A percentile compares a stretch with the other conserved stretches of the same genome.
Conservation (phyloP, 129 eudicot species). For the Erigeron canadensis region DNA sequence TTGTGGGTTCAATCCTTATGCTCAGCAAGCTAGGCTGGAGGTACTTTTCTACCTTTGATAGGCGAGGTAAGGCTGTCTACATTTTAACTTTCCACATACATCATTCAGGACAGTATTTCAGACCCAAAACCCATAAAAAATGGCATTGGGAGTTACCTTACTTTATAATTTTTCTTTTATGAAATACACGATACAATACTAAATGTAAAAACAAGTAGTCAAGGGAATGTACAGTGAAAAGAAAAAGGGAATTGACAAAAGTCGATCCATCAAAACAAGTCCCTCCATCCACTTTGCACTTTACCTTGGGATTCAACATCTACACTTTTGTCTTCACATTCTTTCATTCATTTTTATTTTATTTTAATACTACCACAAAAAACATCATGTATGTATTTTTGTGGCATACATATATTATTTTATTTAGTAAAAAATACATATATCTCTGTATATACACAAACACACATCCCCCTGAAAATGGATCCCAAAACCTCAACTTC, state of each 20-base stretch:
- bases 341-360: background rate
- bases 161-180: no score
- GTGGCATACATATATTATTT: background rate
- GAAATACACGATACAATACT: no score
- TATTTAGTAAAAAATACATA: background rate
- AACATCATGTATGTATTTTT: background rate
- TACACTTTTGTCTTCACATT: conserved; percentile 29
- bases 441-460: conserved; percentile 1
- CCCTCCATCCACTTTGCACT: conserved; percentile 28
- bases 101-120: no score
- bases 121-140: no score
- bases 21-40: no score
- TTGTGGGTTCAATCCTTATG: no score
- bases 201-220: no score
- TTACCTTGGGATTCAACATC: conserved; percentile 42
- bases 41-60: no score
- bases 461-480: conserved; percentile 18
- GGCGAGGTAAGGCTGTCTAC: no score
- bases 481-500: conserved; percentile 26
- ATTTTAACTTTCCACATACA: no score
- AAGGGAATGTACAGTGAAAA: conserved; percentile 26
- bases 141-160: no score
- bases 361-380: background rate
- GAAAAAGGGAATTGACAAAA: conserved; percentile 34
- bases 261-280: conserved; percentile 23